Evolutionary conservation across 441 rosid genomes (phyloP), one percentile per base, ranked within the genome.

Genomic region (Euphorbia schlechtendalii): DNA sequence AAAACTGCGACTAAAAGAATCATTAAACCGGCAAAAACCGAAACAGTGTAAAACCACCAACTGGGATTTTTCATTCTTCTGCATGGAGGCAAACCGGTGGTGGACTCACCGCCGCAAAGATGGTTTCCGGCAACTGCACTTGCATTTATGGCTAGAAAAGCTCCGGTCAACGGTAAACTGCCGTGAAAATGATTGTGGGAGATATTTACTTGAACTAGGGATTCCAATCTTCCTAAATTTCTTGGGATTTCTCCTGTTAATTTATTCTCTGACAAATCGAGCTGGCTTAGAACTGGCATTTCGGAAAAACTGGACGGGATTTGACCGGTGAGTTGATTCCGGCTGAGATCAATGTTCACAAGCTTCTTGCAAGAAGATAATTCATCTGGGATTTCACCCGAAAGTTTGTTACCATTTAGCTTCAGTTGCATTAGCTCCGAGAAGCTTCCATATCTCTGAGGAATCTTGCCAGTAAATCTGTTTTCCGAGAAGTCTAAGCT

Each of bases 121-220:
- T 76, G 36, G 55, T 85, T 92, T 8, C 96, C 98, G 0, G 73
- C 69, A 5, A 92, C 83, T 0, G 96, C 76, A 38, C 83, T 89
- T 40, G 78, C 80, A 43, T 87, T 89, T 64, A 92, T 84, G 13
- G 88, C 93, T 11, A 89, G 81, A 81, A 92, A 92, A 1, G 80
- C 93, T 53, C 87, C 96, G 0, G 84, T 87, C 13, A 67, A 49
- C 2, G 98, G 98, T 66, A 92, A 74, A 27, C 70, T 74, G 20
- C 98, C 98, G 0, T 68, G 84, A 51, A 92, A 79, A 71, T 59
- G 84, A 70, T 92, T 89, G 77, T 82, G 80, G 60, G 98, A 92
- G 65, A 92, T 74, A 70, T 92, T 92, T 27, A 92, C 82, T 72
- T 84, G 84, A 65, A 89, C 88, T 60, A 92, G 92, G 2, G 96